phyloP scores from a whole-genome alignment of 352 stramenopile species.

The Phytophthora pluvialis region DNA sequence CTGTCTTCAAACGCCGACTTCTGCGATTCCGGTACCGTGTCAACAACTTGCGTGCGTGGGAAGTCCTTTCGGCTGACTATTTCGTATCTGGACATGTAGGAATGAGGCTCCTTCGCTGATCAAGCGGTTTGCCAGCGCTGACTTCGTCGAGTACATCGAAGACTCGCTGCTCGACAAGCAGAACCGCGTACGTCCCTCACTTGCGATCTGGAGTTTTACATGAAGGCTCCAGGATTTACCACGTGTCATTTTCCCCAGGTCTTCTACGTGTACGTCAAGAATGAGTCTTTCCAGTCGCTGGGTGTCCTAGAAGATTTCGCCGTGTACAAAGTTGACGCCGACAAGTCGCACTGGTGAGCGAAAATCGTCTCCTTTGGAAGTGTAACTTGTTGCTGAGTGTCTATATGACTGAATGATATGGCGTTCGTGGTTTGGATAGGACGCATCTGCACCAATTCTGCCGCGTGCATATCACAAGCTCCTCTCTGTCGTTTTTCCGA shows the following conservation, averaged over 20 bases:
- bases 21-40: constrained; percentile 55
- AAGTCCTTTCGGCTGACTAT: not conserved
- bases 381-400: not conserved
- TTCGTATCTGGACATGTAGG: constrained; percentile 23
- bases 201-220: not conserved
- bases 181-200: constrained; percentile 58
- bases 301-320: constrained; percentile 77
- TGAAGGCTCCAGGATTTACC: not conserved
- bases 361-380: not conserved
- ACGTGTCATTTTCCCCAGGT: constrained; percentile 35
- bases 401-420: not conserved
- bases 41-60: not conserved
- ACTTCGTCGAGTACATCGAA: constrained; percentile 82
- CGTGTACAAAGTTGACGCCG: constrained; percentile 50
- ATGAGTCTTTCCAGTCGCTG: constrained; percentile 75
- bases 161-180: constrained; percentile 76
- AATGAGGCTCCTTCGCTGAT: constrained; percentile 81
- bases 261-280: constrained; percentile 84
- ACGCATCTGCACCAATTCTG: constrained; percentile 73
- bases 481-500: constrained; percentile 78
- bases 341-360: constrained; percentile 54
- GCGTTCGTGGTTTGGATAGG: constrained; percentile 34
- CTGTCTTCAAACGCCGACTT: constrained; percentile 66
- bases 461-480: constrained; percentile 73
- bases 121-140: constrained; percentile 74